Percentiles rank a stretch among this genome's conserved stretches.
Evolutionary conservation across 306 rosid species (phyloP).

Genomic region (Glycine tomentella): DNA sequence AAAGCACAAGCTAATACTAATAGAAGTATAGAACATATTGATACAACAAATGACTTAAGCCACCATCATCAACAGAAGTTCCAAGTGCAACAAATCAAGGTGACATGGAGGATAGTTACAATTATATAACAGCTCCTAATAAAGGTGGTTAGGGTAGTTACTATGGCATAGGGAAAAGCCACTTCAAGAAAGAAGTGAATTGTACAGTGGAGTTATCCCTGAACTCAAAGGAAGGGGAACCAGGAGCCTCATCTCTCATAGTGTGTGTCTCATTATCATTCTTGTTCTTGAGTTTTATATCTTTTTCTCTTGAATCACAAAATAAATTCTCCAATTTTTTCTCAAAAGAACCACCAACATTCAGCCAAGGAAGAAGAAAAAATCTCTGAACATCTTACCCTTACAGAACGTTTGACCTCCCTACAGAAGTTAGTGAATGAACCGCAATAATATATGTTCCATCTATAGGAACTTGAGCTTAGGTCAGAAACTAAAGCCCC

Average conservation of each 20-base stretch:
- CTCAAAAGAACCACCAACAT: background rate
- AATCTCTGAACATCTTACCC: background rate
- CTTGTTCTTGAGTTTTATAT: background rate
- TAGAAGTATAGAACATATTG: background rate
- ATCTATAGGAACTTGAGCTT: background rate
- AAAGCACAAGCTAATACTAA: background rate
- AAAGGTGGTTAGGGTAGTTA: background rate
- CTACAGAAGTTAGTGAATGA: background rate
- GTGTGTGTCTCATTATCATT: background rate
- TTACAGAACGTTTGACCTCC: background rate
- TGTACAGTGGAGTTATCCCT: background rate
- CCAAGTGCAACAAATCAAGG: background rate
- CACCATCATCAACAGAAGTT: background rate
- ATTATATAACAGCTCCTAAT: background rate
- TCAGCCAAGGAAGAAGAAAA: background rate
- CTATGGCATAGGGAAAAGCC: background rate
- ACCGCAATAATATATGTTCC: background rate
- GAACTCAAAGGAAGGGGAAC: background rate
- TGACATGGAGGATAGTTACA: background rate
- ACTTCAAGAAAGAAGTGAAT: background rate
- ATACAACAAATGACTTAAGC: background rate
- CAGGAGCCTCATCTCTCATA: background rate
- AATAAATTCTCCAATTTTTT: background rate
- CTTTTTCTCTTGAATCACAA: background rate
- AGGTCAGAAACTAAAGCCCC: too few relatives aligned